Base-by-base conservation (phyloP, 176 grass and related monocot species). In the Bromus sterilis region DNA sequence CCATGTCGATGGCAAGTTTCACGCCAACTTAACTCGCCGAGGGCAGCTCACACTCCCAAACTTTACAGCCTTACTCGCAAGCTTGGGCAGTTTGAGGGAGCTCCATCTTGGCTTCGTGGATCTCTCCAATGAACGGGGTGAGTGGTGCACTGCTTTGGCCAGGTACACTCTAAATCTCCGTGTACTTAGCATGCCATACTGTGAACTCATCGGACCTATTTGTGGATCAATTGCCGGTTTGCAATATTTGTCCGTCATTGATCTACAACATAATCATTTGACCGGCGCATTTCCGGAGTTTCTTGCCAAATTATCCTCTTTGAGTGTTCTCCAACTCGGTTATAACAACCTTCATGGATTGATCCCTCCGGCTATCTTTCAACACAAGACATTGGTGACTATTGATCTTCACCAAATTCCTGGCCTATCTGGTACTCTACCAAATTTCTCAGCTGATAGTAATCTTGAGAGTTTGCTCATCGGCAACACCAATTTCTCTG, bases 61-160 rank as follows among this genome's bases (percentile, higher is more conserved):
- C 51, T 14, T 76, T 1, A 35, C 73, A 18, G 11, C 7, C 23
- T 4, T 40, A 4, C 13, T 71, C 8, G 51, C 24, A 20, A 11
- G 84, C 29, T 85, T 89, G 20, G 69, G 74, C 34, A 77, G 80
- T 25, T 62, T 95, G 30, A 77, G 43, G 14, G 62, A 74, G 33
- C 93, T 95, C 11, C 16, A 68, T 39, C 75, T 92, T 0, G 87
- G 79, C 25, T 48, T 53, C 1, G 85, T 90, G 1, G 71, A 95
- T 15, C 57, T 95, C 40, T 91, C 85, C 0, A 7, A 48, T 13
- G 56, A 80, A 9, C 85, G 79, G 3, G 72, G 24, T 1, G 63
- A 41, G 9, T 95, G 93, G 85, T 87, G 89, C 58, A 11, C 4
- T 9, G 89, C 63, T 16, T 58, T 92, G 0, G 77, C 84, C 25